phyloP scores from a whole-genome alignment of 768 basidiomycete species.

The Mycena galericulata region DNA sequence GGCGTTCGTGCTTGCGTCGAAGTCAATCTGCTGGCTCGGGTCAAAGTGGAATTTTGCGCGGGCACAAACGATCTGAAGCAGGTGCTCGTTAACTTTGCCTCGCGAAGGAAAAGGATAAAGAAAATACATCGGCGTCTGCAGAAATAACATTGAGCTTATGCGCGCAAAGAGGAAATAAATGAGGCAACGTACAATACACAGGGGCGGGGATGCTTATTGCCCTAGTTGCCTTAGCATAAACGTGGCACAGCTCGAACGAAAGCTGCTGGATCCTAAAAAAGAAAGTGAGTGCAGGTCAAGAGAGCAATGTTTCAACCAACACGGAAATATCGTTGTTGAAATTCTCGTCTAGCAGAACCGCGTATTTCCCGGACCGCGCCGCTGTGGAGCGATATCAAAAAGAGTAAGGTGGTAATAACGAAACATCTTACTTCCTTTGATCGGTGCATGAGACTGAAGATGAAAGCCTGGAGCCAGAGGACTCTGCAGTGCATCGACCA shows the following conservation, averaged over 20 bases:
- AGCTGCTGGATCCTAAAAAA: conserved; percentile 52
- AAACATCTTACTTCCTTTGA: conserved; percentile 61
- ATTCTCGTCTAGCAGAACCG: conserved; percentile 58
- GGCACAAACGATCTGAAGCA: conserved; percentile 33
- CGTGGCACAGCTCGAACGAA: conserved; percentile 63
- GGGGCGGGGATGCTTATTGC: conserved; percentile 72
- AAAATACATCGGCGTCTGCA: conserved; percentile 27
- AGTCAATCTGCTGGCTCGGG: not conserved
- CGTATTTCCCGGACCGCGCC: conserved; percentile 62
- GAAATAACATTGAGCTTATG: not conserved
- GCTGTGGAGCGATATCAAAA: conserved; percentile 8
- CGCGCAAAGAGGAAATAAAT: not conserved
- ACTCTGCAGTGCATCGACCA: conserved; percentile 48
- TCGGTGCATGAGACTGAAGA: conserved; percentile 65
- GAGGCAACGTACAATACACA: conserved; percentile 62
- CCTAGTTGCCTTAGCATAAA: conserved; percentile 65
- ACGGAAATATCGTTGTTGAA: conserved; percentile 27
- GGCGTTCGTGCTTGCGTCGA: conserved; percentile 10
- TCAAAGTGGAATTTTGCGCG: conserved; percentile 32
- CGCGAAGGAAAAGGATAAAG: not conserved
- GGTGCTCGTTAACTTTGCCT: not conserved
- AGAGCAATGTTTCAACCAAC: not conserved
- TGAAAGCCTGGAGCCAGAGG: conserved; percentile 59
- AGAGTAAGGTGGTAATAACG: not conserved
- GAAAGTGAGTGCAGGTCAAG: not conserved